Evolutionary conservation across 352 stramenopile genomes (phyloP).

Genomic region (Salisapilia sapeloensis): DNA sequence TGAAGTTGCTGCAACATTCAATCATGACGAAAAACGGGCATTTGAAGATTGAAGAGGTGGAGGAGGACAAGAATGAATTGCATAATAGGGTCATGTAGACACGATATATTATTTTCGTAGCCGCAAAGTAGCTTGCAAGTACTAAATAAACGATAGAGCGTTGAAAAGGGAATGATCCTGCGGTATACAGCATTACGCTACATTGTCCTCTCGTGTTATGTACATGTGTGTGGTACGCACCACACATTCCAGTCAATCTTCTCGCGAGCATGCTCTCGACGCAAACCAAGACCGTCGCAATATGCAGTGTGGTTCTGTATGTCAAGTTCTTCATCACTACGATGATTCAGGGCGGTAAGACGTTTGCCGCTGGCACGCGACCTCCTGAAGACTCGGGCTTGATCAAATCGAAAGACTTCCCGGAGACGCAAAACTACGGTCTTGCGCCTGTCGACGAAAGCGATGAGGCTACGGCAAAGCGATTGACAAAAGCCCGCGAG

Average conservation of each 20-base stretch:
- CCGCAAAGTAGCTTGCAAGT: too few relatives aligned
- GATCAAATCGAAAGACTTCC: slow-evolving; percentile 1
- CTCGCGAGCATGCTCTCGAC: too few relatives aligned
- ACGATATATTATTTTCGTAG: too few relatives aligned
- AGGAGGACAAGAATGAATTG: slow-evolving; percentile 15
- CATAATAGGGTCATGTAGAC: too few relatives aligned
- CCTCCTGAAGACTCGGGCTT: slow-evolving; percentile 31
- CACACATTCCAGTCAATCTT: too few relatives aligned
- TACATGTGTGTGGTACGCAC: too few relatives aligned
- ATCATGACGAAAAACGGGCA: slow-evolving; percentile 43
- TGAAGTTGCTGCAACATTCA: slow-evolving; percentile 27
- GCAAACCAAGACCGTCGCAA: too few relatives aligned
- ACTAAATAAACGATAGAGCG: too few relatives aligned
- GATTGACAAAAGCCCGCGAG: slow-evolving; percentile 8
- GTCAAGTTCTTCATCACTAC: slow-evolving; percentile 37
- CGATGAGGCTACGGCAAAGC: slow-evolving; percentile 5
- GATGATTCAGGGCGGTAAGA: slow-evolving; percentile 31
- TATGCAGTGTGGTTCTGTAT: slow-evolving; percentile 22
- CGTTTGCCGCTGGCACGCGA: slow-evolving; percentile 22
- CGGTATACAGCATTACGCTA: too few relatives aligned
- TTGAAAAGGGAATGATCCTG: too few relatives aligned
- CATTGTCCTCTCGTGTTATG: too few relatives aligned
- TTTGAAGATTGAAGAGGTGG: slow-evolving; percentile 9
- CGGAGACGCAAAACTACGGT: slow-evolving; percentile 16
- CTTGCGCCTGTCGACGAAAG: slow-evolving; percentile 7